A percentile compares a stretch with the other conserved stretches of the same genome.
These are phyloP conservation scores for Myrica gale DNA, from an alignment of 306 rosid genomes.

Conservation along the genomic window DNA sequence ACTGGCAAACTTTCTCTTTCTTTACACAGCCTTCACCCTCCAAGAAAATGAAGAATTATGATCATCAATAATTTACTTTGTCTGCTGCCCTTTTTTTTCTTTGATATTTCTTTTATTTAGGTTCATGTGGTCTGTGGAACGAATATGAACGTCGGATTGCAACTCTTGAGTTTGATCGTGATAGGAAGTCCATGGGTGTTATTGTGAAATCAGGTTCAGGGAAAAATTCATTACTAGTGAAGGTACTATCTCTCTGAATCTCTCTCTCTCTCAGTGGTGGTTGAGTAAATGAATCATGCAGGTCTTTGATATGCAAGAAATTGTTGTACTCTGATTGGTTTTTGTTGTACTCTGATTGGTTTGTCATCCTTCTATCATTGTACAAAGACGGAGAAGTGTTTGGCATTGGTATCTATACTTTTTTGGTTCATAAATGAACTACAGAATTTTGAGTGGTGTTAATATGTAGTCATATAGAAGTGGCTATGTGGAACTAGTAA, in stretches of 20 bases:
- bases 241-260: constrained; percentile 48
- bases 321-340: background rate
- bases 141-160: constrained; percentile 61
- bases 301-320: background rate
- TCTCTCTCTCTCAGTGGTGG: background rate
- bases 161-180: constrained; percentile 89
- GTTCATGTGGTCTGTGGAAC: constrained; percentile 69
- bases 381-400: too few species aligned
- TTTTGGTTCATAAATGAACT: too few species aligned
- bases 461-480: background rate
- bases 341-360: background rate
- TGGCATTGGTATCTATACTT: too few species aligned
- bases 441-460: constrained; percentile 1
- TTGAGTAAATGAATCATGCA: background rate
- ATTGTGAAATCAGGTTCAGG: constrained; percentile 51
- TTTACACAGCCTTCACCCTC: background rate
- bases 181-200: constrained; percentile 88
- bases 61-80: background rate
- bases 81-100: background rate
- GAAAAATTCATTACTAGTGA: constrained; percentile 62
- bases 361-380: too few species aligned
- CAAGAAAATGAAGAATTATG: background rate
- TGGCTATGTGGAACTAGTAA: background rate
- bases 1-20: constrained; percentile 3
- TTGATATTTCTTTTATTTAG: constrained; percentile 29